Evolutionary conservation across 805 yeast species (phyloP), one percentile per base, ranked within the genome.

Genomic region (Komagataella phaffii): DNA sequence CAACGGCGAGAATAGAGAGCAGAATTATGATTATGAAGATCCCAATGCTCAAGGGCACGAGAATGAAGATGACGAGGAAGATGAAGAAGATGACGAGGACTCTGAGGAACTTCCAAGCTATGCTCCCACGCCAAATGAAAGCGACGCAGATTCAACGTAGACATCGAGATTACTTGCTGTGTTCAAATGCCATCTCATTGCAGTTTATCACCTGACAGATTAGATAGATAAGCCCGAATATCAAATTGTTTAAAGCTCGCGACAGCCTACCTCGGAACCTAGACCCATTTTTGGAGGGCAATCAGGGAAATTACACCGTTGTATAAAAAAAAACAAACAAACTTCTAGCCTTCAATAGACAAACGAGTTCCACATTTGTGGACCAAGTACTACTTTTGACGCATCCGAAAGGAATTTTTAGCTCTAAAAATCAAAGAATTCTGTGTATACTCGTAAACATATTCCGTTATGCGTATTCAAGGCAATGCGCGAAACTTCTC

Each of bases 1-100:
- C 30, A 63, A 64, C 19, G 68, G 61, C 50, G 66, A 57, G 14
- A 60, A 58, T 8, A 64, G 58, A 8, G 57, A 54, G 4, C 57
- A 54, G 17, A 58, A 57, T 43, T 65, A 65, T 49, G 69, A 66
- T 45, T 66, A 65, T 44, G 69, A 67, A 30, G 67, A 65, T 44
- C 66, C 60, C 23, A 66, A 62, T 12, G 65, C 62, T 50, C 57
- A 53, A 45, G 61, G 55, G 17, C 55, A 55, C 7, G 57, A 51
- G n/a, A 57, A 53, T 36, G 54, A 40, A 3, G 52, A 47, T 7
- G 47, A 46, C 30, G 49, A 50, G 19, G 23, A 23, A 6, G 50
- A 36, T 6, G 52, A 61, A 12, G 50, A 36, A 12, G 52, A 61
- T 43, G 57, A 57, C 45, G 65, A 59, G 36, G 56, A 59, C 40